Conservation (phyloP, 176 grass and related monocot genomes). For the Carex littledalei region DNA sequence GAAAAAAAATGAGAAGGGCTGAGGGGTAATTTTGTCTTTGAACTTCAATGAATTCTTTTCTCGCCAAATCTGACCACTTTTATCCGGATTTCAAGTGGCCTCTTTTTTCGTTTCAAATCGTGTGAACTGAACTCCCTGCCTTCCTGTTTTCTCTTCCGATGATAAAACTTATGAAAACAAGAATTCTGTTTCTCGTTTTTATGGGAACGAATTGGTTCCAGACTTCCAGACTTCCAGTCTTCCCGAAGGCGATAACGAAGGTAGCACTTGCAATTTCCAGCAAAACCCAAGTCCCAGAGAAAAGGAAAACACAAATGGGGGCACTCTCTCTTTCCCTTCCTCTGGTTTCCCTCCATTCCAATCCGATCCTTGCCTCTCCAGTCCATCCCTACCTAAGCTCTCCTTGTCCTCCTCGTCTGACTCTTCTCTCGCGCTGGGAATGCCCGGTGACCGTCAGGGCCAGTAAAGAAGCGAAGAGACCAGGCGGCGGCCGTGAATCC, state of each 20-base stretch:
- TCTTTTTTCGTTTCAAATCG: too few species aligned
- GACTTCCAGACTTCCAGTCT: neutral
- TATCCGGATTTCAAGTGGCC: too few species aligned
- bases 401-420: neutral
- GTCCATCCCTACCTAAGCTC: neutral
- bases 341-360: neutral
- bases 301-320: neutral
- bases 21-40: too few species aligned
- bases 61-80: too few species aligned
- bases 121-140: too few species aligned
- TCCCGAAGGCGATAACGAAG: neutral
- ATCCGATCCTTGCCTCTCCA: neutral
- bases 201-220: neutral
- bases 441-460: neutral
- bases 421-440: neutral
- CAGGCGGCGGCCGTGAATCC: slow-evolving; percentile 12
- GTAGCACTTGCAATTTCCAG: neutral
- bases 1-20: too few species aligned
- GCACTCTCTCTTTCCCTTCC: slow-evolving; percentile 10
- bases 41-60: too few species aligned
- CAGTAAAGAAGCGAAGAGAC: slow-evolving; percentile 14
- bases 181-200: too few species aligned
- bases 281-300: neutral
- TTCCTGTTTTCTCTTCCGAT: too few species aligned
- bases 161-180: too few species aligned